These are phyloP conservation scores for Madurella fahalii DNA, from an alignment of 2,329 filamentous ascomycete species.

Conservation along the genomic window DNA sequence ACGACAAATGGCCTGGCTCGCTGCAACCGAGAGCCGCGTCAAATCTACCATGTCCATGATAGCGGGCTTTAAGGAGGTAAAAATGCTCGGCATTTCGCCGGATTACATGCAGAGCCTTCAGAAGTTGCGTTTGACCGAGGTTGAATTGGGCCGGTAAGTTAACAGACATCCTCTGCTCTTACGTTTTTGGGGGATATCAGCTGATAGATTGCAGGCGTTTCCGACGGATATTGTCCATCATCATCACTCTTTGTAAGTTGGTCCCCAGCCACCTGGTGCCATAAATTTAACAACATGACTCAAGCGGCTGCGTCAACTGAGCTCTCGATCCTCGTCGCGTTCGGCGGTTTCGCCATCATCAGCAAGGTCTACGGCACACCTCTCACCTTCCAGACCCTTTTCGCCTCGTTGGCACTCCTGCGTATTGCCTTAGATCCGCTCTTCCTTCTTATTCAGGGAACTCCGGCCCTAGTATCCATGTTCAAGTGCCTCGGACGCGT, in stretches of 20 bases:
- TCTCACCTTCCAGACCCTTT: slow-evolving; percentile 13
- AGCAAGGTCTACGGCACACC: slow-evolving; percentile 10
- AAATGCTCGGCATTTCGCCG: slow-evolving; percentile 9
- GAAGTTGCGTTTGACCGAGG: slow-evolving; percentile 6
- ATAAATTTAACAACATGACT: too few relatives aligned
- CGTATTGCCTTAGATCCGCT: slow-evolving; percentile 11
- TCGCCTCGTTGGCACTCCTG: slow-evolving; percentile 6
- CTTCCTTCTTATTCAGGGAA: slow-evolving; percentile 11
- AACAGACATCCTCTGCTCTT: too few relatives aligned
- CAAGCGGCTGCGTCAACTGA: slow-evolving; percentile 10
- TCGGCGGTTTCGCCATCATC: slow-evolving; percentile 13
- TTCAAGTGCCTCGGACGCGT: slow-evolving; percentile 13
- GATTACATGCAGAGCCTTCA: slow-evolving; percentile 9
- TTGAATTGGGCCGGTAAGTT: slow-evolving; percentile 5
- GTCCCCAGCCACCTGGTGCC: too few relatives aligned
- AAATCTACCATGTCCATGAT: slow-evolving; percentile 15
- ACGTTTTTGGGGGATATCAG: not conserved
- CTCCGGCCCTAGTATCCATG: slow-evolving; percentile 10
- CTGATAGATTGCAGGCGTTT: slow-evolving; percentile 2
- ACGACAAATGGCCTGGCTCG: slow-evolving; percentile 11
- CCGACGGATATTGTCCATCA: slow-evolving; percentile 11
- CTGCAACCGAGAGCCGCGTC: slow-evolving; percentile 8
- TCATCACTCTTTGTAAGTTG: slow-evolving; percentile 7
- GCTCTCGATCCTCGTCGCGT: slow-evolving; percentile 11
- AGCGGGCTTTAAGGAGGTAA: slow-evolving; percentile 12